A percentile compares a stretch with the other conserved stretches of the same genome.
These are phyloP conservation scores for Allomyces macrogynus DNA, from an alignment of 192 early-diverging fungal genomes.

Conservation along the genomic window DNA sequence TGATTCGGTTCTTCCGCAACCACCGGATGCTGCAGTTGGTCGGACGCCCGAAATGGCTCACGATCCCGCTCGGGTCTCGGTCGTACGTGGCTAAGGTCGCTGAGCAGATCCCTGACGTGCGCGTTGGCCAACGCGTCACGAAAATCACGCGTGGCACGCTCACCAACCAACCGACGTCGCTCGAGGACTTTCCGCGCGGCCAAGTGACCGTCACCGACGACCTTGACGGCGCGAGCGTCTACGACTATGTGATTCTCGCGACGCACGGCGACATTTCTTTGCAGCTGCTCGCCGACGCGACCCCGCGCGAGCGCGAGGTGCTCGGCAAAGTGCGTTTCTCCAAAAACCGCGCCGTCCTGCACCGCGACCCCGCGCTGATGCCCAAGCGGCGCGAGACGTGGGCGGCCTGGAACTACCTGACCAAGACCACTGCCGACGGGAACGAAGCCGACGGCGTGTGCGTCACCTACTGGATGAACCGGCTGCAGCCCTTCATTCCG, in stretches of 20 bases:
- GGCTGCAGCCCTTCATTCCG: conserved; percentile 28
- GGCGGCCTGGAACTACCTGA: conserved; percentile 43
- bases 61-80: conserved; percentile 27
- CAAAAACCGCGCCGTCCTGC: conserved; percentile 28
- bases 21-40: conserved; percentile 31
- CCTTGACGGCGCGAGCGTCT: conserved; percentile 14
- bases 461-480: conserved; percentile 45
- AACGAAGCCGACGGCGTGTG: conserved; percentile 12
- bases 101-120: conserved; percentile 13
- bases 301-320: conserved; percentile 20
- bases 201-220: conserved; percentile 12
- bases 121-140: conserved; percentile 13
- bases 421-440: conserved; percentile 9
- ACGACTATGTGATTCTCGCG: conserved; percentile 37
- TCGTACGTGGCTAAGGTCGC: conserved; percentile 20
- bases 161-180: not conserved
- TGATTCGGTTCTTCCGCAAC: conserved; percentile 41
- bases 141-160: conserved; percentile 10
- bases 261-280: conserved; percentile 37
- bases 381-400: conserved; percentile 20
- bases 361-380: conserved; percentile 34
- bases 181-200: not conserved
- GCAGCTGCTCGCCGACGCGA: conserved; percentile 28
- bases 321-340: conserved; percentile 23
- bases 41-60: conserved; percentile 32